phyloP scores from a whole-genome alignment of 2,329 filamentous ascomycete genomes.

The Ceratocystis eucalypticola region DNA sequence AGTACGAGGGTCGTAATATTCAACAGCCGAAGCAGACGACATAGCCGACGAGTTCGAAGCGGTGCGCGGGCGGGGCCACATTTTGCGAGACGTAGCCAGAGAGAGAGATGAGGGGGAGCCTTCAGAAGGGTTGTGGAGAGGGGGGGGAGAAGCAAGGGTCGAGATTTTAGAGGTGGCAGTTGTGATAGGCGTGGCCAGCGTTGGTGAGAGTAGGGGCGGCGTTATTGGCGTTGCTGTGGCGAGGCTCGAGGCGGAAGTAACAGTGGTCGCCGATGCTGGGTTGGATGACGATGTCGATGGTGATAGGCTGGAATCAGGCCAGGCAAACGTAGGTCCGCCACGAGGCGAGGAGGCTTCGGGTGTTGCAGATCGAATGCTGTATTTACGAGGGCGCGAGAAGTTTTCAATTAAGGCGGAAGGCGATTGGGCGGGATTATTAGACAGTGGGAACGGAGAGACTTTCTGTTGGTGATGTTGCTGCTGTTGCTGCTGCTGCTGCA shows the following conservation, averaged over 20 bases:
- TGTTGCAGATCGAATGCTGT: conserved; percentile 30
- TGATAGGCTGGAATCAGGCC: neutral
- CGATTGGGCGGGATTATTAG: neutral
- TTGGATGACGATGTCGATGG: neutral
- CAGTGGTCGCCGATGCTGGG: neutral
- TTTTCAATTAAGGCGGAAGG: conserved; percentile 34
- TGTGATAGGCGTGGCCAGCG: neutral
- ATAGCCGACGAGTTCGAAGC: conserved; percentile 35
- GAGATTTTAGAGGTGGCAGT: neutral
- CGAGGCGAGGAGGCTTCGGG: conserved; percentile 14
- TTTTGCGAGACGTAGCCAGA: neutral
- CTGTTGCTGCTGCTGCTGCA: too few species aligned
- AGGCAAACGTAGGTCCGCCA: conserved; percentile 12
- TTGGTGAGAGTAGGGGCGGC: neutral
- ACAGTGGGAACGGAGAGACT: neutral
- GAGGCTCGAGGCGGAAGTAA: neutral
- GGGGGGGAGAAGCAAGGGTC: neutral
- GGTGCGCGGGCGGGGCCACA: conserved; percentile 17
- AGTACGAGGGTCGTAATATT: conserved; percentile 28
- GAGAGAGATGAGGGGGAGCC: too few species aligned
- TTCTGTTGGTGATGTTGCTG: conserved; percentile 20
- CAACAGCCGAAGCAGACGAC: conserved; percentile 29
- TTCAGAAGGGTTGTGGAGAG: neutral
- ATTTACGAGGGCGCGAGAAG: conserved; percentile 46
- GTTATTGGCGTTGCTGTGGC: neutral